Evolutionary conservation across 495 filamentous ascomycete species (phyloP), one percentile per base, ranked within the genome.

Genomic region (Annulohypoxylon maeteangense): DNA sequence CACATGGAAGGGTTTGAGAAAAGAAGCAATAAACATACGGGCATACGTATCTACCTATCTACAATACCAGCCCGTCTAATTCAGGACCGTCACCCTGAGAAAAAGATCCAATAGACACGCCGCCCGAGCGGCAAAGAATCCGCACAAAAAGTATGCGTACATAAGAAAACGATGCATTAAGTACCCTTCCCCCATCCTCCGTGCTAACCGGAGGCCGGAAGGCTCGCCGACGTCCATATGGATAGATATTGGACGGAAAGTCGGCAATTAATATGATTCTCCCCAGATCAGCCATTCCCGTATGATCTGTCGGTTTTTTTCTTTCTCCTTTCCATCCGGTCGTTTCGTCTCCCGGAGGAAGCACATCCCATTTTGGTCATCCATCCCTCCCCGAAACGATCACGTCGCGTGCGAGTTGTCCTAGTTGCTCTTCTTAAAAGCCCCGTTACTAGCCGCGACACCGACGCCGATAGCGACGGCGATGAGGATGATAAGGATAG

Each of bases 401-500:
- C 22, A 40, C 2, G 23, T 4, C 0, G 14, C 29, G 2, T n/a
- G 25, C 32, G 18, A 2, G 31, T 36, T 36, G 23, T 4, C 22
- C 5, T 36, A 16, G 31, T 55, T 55, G n/a, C 4, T 32, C 4
- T 60, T 68, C 12, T 47, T 59, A 48, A 72, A 68, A 14, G 56
- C 47, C 25, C 70, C 70, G 7, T 65, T 40, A 1, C 12, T 4
- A 20, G 65, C 65, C 10, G 65, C 64, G 11, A 85, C 71, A 32
- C 76, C 79, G 42, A 88, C 77, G 50, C 82, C 85, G 50, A 87
- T 67, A 18, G 76, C 85, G 58, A 88, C 80, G 61, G 81, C 84
- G 40, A 89, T 75, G 45, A 58, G 27, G 65, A 85, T 74, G 70
- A 90, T 86, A 68, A 87, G 75, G 18, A 92, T 78, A n/a, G 80